Base-by-base conservation (phyloP, 768 basidiomycete genomes). In the Lactarius sp. region DNA sequence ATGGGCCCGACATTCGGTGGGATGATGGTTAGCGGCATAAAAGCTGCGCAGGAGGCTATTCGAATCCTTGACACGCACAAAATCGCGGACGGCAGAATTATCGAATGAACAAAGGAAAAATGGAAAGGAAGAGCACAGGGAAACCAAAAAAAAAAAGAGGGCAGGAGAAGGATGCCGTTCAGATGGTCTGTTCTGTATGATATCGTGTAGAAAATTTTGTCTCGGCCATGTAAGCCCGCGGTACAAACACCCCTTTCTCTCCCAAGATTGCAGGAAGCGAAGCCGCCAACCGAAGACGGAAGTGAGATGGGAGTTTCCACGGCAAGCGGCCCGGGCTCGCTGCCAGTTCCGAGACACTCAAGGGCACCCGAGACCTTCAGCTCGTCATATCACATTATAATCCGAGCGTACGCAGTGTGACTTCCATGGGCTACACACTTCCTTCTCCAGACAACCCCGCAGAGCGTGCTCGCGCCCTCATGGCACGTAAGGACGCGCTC, bases 21-120 rank as follows among this genome's bases (percentile, higher is more conserved):
- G 0, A 91, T 91, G 88, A 85, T 90, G 75, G 85, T 78, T 7
- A 87, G 85, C 71, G 88, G 89, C 6, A 81, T 87, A 72, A 87
- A 85, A 71, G 87, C 86, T 22, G 86, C 85, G 1, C 79, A 83
- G 62, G 85, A 87, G 70, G 85, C 85, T 2, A 79, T 84, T 59
- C 80, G 77, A 31, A 73, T 83, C 22, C 72, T 83, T 42, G 80
- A 85, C 58, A 71, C 76, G 42, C 75, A 78, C 50, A 71, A 83
- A 66, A 70, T 88, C 31, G 77, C 79, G 5, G 77, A 80, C 55
- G 86, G 86, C 42, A 83, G 81, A 66, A 75, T 88, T 50, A 77
- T 86, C 27, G 81, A 78, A 37, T 72, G 62, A 69, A 61, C 14
- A 2, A 44, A n/a, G 42, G 10, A 41, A 18, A 34, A 0, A 6